Evolutionary conservation across 345 rosid genomes (phyloP).

Genomic region (Eucalyptus rudis): DNA sequence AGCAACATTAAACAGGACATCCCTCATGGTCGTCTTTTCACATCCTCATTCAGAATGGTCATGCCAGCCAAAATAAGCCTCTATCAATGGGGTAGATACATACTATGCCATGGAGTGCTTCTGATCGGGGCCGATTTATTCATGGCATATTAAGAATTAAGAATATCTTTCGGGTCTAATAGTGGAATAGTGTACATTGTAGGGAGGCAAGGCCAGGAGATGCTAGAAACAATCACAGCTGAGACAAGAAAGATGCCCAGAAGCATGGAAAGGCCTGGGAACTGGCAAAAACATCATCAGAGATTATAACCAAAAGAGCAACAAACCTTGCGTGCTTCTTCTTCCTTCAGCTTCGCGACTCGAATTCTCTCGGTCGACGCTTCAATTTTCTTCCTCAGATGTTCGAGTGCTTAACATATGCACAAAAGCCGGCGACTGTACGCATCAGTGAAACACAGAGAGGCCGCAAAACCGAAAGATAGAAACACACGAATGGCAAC

Average conservation of each 20-base stretch:
- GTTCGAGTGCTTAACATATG: slow-evolving; percentile 54
- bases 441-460: background rate
- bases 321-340: slow-evolving; percentile 67
- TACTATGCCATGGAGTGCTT: background rate
- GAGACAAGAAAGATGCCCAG: background rate
- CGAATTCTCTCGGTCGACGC: slow-evolving; percentile 55
- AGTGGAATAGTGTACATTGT: background rate
- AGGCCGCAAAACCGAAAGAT: background rate
- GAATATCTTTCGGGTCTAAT: background rate
- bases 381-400: slow-evolving; percentile 86
- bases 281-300: background rate
- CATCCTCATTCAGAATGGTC: background rate
- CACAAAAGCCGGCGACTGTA: slow-evolving; percentile 2
- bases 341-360: slow-evolving; percentile 66
- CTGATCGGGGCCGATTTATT: background rate
- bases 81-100: background rate
- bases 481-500: background rate
- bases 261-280: background rate
- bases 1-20: background rate
- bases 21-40: background rate
- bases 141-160: background rate
- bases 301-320: background rate
- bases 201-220: background rate
- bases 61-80: background rate
- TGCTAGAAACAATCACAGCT: background rate